These are phyloP conservation scores for Esteya vermicola DNA, from an alignment of 2,329 filamentous ascomycete species.

Conservation along the genomic window DNA sequence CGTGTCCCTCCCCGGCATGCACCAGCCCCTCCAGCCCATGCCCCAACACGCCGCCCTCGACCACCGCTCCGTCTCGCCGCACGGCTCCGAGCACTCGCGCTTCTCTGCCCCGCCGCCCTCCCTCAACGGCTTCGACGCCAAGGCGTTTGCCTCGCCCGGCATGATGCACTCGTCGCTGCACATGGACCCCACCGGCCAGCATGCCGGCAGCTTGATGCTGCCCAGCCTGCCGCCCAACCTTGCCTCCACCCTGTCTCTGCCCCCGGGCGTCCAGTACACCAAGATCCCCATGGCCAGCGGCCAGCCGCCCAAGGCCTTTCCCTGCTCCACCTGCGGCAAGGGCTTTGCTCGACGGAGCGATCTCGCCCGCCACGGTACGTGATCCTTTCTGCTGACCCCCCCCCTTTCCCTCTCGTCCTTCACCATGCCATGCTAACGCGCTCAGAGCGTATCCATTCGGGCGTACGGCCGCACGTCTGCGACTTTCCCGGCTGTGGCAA, in stretches of 20 bases:
- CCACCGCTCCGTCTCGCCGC: slow-evolving; percentile 40
- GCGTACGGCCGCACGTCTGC: slow-evolving; percentile 54
- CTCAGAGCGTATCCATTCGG: slow-evolving; percentile 47
- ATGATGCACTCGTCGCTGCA: slow-evolving; percentile 33
- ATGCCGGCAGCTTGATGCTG: slow-evolving; percentile 24
- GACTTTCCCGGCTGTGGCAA: slow-evolving; percentile 47
- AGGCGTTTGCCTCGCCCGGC: slow-evolving; percentile 37
- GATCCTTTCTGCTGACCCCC: background rate
- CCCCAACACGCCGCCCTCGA: slow-evolving; percentile 26
- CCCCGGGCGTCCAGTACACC: slow-evolving; percentile 13
- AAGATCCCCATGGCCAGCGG: slow-evolving; percentile 9
- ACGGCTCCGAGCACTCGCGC: slow-evolving; percentile 44
- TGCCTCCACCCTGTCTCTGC: slow-evolving; percentile 11
- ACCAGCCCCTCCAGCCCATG: slow-evolving; percentile 8
- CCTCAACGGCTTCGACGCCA: slow-evolving; percentile 27
- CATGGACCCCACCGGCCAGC: slow-evolving; percentile 26
- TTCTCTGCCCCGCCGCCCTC: slow-evolving; percentile 30
- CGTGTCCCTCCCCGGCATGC: slow-evolving; percentile 10
- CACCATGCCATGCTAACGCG: background rate
- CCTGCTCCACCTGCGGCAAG: slow-evolving; percentile 81
- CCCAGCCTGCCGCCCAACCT: slow-evolving; percentile 23
- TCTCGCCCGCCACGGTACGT: slow-evolving; percentile 80
- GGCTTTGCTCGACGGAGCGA: slow-evolving; percentile 89
- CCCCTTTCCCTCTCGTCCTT: background rate
- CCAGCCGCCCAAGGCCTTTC: slow-evolving; percentile 50